phyloP scores from a whole-genome alignment of 2,329 filamentous ascomycete species.

The Fusarium subtropicale region DNA sequence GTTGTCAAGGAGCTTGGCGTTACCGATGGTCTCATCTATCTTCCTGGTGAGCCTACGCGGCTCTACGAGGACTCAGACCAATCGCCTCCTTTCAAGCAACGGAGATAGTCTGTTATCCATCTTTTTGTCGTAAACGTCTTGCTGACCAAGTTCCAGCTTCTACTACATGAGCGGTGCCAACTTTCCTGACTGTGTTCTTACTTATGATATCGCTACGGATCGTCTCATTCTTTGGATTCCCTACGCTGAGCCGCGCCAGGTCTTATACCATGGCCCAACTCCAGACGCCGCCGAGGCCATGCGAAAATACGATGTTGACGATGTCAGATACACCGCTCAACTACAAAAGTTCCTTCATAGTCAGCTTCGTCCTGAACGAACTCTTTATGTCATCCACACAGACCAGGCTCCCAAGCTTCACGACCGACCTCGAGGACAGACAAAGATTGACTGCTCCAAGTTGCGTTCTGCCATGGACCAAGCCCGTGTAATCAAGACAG shows the following conservation, averaged over 20 bases:
- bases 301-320: conserved; percentile 74
- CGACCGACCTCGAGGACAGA: conserved; percentile 53
- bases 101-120: conserved; percentile 64
- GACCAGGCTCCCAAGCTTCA: conserved; percentile 54
- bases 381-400: conserved; percentile 60
- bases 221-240: conserved; percentile 79
- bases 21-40: conserved; percentile 64
- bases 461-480: conserved; percentile 81
- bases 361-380: conserved; percentile 56
- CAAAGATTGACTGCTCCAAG: conserved; percentile 60
- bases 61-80: conserved; percentile 71
- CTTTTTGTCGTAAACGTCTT: neutral
- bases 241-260: conserved; percentile 69
- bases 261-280: conserved; percentile 73
- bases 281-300: conserved; percentile 71
- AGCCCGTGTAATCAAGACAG: conserved; percentile 83
- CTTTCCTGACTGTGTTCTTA: conserved; percentile 66
- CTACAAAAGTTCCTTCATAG: conserved; percentile 60
- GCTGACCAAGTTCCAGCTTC: conserved; percentile 57
- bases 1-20: conserved; percentile 64
- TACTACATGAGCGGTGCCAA: conserved; percentile 68
- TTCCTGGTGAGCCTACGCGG: conserved; percentile 63
- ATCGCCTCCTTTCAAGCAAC: conserved; percentile 66
- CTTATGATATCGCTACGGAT: conserved; percentile 70
- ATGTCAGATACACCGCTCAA: conserved; percentile 71